Evolutionary conservation across 2,329 filamentous ascomycete genomes (phyloP), one percentile per base, ranked within the genome.

Genomic region (Nectriaceae sp.): DNA sequence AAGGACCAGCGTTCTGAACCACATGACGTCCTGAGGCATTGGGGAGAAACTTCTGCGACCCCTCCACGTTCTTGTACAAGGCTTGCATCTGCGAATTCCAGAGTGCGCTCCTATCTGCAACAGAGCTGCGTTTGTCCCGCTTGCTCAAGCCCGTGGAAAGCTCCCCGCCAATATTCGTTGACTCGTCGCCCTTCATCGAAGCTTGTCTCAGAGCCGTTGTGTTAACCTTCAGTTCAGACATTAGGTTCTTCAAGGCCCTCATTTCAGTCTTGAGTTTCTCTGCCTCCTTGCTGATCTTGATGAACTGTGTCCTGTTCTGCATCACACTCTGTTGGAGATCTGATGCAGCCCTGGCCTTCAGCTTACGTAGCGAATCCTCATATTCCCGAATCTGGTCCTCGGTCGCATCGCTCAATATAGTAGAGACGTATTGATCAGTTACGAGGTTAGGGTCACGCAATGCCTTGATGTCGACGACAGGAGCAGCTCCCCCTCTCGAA

Each of bases 231-330:
- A 99, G 79, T 57, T 99, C 94, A 3, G 90, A 86, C 87, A 99
- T 97, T 44, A 97, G 79, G 56, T 90, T 90, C 38, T 89, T 84
- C 24, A 99, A 80, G 5, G 89, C 89, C 44, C 90, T 84, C 94
- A 99, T 97, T 69, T 99, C 94, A 46, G 84, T 84, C 72, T 97
- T 97, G 49, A 99, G 83, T 74, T 96, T 97, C 71, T 99, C 94
- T 2, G 95, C 94, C 73, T 99, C 94, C 71, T 97, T 97, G 67
- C 92, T 97, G 70, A 99, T 97, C 71, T 96, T 96, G 77, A 99
- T 97, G 66, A 99, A 99, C 64, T 97, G 94, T 0, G 90, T 96
- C 41, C 94, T 85, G 70, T 99, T 99, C 69, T 97, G 92, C 71
- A 96, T 93, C 42, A 99, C 88, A 70, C 92, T 97, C 65, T 95